phyloP scores from a whole-genome alignment of 495 filamentous ascomycete genomes.

The Staphylotrichum longicolle region DNA sequence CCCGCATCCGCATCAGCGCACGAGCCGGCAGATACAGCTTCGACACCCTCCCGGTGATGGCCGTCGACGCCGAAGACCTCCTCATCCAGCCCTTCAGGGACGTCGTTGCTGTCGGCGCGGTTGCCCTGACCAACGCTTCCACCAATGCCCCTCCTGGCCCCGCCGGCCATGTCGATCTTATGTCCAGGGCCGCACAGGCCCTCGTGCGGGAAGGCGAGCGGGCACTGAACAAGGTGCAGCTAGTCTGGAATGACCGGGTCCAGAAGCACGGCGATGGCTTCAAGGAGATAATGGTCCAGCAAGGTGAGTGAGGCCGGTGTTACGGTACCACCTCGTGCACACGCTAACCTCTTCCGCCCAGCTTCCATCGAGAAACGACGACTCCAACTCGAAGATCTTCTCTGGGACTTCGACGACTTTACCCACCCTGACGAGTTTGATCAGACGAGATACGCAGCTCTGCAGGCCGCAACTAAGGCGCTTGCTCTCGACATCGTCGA shows the following conservation, averaged over 20 bases:
- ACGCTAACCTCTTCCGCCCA: conserved; percentile 4
- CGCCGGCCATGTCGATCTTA: conserved; percentile 20
- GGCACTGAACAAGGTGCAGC: conserved; percentile 34
- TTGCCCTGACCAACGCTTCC: conserved; percentile 36
- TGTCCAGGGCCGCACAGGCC: conserved; percentile 34
- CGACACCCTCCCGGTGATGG: conserved; percentile 24
- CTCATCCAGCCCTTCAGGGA: conserved; percentile 41
- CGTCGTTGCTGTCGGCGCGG: conserved; percentile 35
- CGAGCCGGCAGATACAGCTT: too few relatives aligned
- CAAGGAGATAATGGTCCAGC: conserved; percentile 35
- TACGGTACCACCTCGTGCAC: background rate
- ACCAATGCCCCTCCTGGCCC: conserved; percentile 23
- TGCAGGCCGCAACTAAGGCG: conserved; percentile 39
- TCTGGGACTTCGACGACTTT: conserved; percentile 43
- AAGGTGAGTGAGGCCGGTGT: conserved; percentile 28
- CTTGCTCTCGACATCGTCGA: conserved; percentile 41
- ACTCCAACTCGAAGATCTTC: conserved; percentile 37
- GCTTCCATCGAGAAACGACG: conserved; percentile 35
- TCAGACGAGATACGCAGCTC: conserved; percentile 28
- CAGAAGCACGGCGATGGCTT: conserved; percentile 38
- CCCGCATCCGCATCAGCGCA: too few relatives aligned
- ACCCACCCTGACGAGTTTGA: conserved; percentile 37
- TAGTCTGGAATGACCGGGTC: conserved; percentile 37
- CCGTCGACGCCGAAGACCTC: conserved; percentile 38
- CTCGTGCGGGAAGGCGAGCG: conserved; percentile 39